These are phyloP conservation scores for Nitzschia inconspicua DNA, from an alignment of 108 stramenopile genomes.

Conservation along the genomic window DNA sequence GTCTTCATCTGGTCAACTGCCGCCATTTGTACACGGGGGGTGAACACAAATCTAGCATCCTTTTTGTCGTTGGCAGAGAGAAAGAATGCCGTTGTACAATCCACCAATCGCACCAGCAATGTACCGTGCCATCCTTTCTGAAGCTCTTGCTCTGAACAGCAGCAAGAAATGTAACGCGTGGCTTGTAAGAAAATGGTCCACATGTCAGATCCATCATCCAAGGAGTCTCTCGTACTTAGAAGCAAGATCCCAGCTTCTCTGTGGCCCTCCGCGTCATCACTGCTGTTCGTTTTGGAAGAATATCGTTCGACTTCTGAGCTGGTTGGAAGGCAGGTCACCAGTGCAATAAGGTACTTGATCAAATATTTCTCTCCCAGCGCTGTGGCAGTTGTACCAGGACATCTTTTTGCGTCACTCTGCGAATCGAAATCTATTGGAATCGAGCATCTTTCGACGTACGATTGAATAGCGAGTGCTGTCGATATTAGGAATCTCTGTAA, in stretches of 20 bases:
- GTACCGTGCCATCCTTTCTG: slow-evolving; percentile 7
- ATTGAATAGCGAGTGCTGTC: not conserved
- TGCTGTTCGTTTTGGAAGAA: not conserved
- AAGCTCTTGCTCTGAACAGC: not conserved
- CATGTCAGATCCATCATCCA: slow-evolving; percentile 9
- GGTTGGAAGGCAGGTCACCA: slow-evolving; percentile 12
- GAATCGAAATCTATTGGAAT: no score
- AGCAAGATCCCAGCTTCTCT: no score
- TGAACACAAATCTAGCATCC: not conserved
- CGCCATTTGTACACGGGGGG: not conserved
- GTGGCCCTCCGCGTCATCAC: not conserved
- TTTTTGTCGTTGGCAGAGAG: no score
- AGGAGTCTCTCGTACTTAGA: no score
- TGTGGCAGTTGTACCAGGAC: not conserved
- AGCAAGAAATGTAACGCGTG: not conserved
- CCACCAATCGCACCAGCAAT: slow-evolving; percentile 15
- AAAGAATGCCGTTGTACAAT: slow-evolving; percentile 10
- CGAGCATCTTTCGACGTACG: not conserved
- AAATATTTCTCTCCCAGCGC: not conserved
- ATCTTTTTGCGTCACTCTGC: no score
- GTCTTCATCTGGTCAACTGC: not conserved
- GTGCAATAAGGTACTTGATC: slow-evolving; percentile 19
- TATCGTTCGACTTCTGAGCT: not conserved
- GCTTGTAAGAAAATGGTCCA: not conserved
- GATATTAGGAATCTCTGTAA: not conserved